A percentile compares a stretch with the other conserved stretches of the same genome.
Conservation (phyloP, 345 rosid species). For the Eucalyptus polybractea region DNA sequence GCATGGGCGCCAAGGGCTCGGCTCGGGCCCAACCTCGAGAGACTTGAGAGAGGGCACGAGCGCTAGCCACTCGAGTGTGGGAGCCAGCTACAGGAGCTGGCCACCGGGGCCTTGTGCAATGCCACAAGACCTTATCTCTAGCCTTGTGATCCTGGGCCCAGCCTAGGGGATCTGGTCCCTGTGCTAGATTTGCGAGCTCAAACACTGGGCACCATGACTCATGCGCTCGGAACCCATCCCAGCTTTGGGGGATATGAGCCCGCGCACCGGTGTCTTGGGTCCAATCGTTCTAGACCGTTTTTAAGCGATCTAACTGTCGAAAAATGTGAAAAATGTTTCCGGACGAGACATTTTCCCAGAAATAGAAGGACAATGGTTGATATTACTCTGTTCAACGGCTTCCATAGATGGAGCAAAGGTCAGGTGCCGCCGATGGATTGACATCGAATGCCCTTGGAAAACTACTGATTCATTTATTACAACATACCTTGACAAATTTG, state of each 20-base stretch:
- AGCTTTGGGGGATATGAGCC: not conserved
- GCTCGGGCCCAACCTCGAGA: not conserved
- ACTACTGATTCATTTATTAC: too few relatives aligned
- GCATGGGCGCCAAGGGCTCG: not conserved
- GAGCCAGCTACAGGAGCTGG: accelerated
- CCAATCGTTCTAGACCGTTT: not conserved
- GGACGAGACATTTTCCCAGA: not conserved
- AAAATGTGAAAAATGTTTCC: too few relatives aligned
- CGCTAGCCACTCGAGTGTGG: not conserved
- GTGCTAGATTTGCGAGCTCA: not conserved
- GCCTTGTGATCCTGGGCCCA: not conserved
- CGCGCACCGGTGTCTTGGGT: not conserved
- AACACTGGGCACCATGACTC: not conserved
- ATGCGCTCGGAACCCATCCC: accelerated
- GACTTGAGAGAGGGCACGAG: not conserved
- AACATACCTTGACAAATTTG: not conserved
- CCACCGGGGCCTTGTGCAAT: not conserved
- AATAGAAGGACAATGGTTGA: not conserved
- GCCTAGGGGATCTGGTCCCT: not conserved
- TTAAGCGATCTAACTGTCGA: too few relatives aligned
- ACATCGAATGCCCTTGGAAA: not conserved
- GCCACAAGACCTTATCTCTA: not conserved
- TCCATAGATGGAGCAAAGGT: not conserved
- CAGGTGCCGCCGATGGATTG: not conserved
- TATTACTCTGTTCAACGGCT: not conserved